phyloP scores from a whole-genome alignment of 2,329 filamentous ascomycete species.

The Didymella exigua region DNA sequence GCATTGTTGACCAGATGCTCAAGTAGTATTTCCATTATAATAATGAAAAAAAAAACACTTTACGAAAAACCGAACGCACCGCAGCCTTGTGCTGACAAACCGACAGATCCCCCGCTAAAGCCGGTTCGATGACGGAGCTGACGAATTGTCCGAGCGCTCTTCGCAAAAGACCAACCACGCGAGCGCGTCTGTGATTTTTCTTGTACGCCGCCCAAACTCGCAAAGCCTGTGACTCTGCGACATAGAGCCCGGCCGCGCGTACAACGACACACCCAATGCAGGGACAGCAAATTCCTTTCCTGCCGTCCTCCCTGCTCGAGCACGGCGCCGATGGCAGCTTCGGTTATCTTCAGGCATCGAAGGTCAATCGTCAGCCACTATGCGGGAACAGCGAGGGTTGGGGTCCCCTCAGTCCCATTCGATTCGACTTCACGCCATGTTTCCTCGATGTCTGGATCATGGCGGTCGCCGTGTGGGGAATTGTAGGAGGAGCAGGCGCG shows the following conservation, averaged over 20 bases:
- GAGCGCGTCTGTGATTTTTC: constrained; percentile 6
- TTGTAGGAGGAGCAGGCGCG: constrained; percentile 76
- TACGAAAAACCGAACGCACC: background rate
- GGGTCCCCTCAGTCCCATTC: constrained; percentile 85
- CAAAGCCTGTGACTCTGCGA: constrained; percentile 27
- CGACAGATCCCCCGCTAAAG: constrained; percentile 8
- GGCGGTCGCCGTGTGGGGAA: constrained; percentile 76
- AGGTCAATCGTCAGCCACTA: constrained; percentile 66
- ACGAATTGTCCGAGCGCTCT: constrained; percentile 13
- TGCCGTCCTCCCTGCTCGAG: constrained; percentile 31
- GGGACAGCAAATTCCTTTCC: constrained; percentile 44
- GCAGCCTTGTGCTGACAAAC: constrained; percentile 9
- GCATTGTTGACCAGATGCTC: background rate
- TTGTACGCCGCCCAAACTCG: constrained; percentile 10
- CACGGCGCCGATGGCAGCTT: constrained; percentile 19
- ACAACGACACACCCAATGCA: constrained; percentile 43
- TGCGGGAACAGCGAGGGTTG: constrained; percentile 92
- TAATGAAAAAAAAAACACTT: too few species aligned
- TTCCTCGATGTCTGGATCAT: constrained; percentile 93
- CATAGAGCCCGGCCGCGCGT: constrained; percentile 32
- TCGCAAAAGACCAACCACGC: constrained; percentile 11
- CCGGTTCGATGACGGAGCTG: constrained; percentile 13
- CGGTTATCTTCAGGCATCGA: constrained; percentile 61
- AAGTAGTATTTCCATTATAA: background rate
- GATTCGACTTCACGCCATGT: constrained; percentile 96